phyloP scores from a whole-genome alignment of 306 rosid genomes.

The Dryas octopetala region DNA sequence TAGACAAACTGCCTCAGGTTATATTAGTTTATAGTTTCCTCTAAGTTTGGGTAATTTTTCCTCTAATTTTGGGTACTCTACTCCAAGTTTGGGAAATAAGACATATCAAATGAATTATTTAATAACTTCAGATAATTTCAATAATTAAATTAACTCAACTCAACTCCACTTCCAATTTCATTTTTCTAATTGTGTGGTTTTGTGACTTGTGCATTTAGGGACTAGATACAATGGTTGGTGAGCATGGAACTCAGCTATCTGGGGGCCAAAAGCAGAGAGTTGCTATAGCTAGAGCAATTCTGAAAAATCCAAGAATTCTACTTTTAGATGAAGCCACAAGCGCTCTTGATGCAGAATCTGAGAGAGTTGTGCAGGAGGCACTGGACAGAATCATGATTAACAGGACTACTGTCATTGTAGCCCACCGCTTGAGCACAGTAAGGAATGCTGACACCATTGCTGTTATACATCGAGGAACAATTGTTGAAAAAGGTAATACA shows the following conservation, averaged over 20 bases:
- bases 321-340: slow-evolving; percentile 75
- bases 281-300: slow-evolving; percentile 70
- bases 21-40: neutral
- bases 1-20: slow-evolving; percentile 71
- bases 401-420: slow-evolving; percentile 67
- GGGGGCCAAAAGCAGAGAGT: slow-evolving; percentile 57
- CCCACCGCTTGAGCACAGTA: slow-evolving; percentile 69
- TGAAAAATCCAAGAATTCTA: slow-evolving; percentile 65
- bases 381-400: slow-evolving; percentile 58
- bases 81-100: neutral
- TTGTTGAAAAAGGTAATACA: slow-evolving; percentile 57
- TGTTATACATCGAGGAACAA: slow-evolving; percentile 61
- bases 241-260: slow-evolving; percentile 74
- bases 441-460: slow-evolving; percentile 58
- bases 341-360: slow-evolving; percentile 75
- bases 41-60: neutral
- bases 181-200: neutral
- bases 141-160: neutral
- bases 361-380: slow-evolving; percentile 67
- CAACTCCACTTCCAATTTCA: neutral
- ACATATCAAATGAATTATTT: too few species aligned
- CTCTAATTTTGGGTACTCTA: neutral
- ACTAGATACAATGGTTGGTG: slow-evolving; percentile 73
- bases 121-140: neutral
- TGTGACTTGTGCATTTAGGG: slow-evolving; percentile 30